Base-by-base conservation (phyloP, 306 rosid species). In the Lathyrus sativus region DNA sequence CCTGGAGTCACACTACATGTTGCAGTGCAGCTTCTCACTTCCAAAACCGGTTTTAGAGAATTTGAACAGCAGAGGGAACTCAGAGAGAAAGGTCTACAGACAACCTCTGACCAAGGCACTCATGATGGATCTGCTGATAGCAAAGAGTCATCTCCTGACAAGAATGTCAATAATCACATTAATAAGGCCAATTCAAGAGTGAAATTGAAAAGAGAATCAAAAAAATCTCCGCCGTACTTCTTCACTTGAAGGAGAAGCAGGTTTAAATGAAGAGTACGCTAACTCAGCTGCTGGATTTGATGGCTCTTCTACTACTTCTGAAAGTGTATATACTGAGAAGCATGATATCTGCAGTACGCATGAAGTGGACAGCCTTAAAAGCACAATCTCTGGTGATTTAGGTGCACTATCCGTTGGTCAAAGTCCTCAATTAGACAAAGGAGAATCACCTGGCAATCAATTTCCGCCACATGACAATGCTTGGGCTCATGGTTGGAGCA, bases 31-130 rank as follows among this genome's bases (percentile, higher is more conserved):
- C 95, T 95, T 76, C 91, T 95, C 72, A 95, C 99, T 67, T 95
- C 99, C 49, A 95, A 88, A 81, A 95, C 99, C n/a, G 99, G 99
- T 39, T 95, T 95, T 86, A 95, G 99, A 84, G 99, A 95, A 83
- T 95, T 95, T 83, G 99, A 95, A 85, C 99, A 84, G 78, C 99
- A 95, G 78, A 90, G 99, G 84, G 99, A 95, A 83, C 97, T 87
- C 65, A 82, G 97, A 78, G 99, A 95, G 87, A 90, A 77, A 63
- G 97, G 97, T 65, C 85, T 90, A n/a, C 91, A 76, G 73, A 72
- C 93, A 53, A 80, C 89, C 55, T 81, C 97, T 50, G 97, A 86
- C 67, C 96, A 84, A 69, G 80, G 82, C 43, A 75, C 80, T 71
- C 86, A 74, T 45, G 87, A 87, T 69, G 89, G 78, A 76, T 82